A percentile compares a stretch with the other conserved stretches of the same genome.
Evolutionary conservation across 768 basidiomycete species (phyloP).

Genomic region (Chiua virens): DNA sequence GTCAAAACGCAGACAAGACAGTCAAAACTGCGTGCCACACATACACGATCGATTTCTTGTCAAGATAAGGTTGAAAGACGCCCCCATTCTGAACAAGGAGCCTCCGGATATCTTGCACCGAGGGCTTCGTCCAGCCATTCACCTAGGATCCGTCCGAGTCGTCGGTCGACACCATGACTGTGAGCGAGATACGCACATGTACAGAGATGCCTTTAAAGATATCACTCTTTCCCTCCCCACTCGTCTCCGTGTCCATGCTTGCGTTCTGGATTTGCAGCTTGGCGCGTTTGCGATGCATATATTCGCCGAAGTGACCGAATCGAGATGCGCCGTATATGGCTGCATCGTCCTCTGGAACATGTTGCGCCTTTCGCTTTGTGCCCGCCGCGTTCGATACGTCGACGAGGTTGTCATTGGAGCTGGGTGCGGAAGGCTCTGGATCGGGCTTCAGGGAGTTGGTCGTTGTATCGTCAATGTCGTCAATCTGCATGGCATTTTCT

Average conservation of each 20-base stretch:
- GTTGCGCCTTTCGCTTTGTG: slow-evolving; percentile 19
- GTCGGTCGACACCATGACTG: too few relatives aligned
- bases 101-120: slow-evolving; percentile 79
- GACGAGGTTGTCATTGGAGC: slow-evolving; percentile 2
- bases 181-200: slow-evolving; percentile 70
- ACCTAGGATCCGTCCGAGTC: slow-evolving; percentile 47
- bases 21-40: slow-evolving; percentile 22
- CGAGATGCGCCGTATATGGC: slow-evolving; percentile 71
- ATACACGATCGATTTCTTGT: slow-evolving; percentile 72
- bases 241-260: slow-evolving; percentile 30
- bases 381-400: slow-evolving; percentile 2
- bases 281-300: slow-evolving; percentile 87
- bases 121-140: slow-evolving; percentile 87
- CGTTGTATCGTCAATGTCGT: slow-evolving; percentile 13
- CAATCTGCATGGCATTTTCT: slow-evolving; percentile 2
- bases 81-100: slow-evolving; percentile 86
- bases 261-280: slow-evolving; percentile 85
- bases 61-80: slow-evolving; percentile 78
- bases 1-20: background rate
- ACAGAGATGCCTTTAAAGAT: slow-evolving; percentile 78
- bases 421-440: slow-evolving; percentile 27
- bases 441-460: slow-evolving; percentile 36
- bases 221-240: slow-evolving; percentile 32
- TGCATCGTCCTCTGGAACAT: slow-evolving; percentile 32
- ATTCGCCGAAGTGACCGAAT: slow-evolving; percentile 85